A percentile compares a stretch with the other conserved stretches of the same genome.
phyloP scores from a whole-genome alignment of 106 monocot species.

The Dioscorea zingiberensis region DNA sequence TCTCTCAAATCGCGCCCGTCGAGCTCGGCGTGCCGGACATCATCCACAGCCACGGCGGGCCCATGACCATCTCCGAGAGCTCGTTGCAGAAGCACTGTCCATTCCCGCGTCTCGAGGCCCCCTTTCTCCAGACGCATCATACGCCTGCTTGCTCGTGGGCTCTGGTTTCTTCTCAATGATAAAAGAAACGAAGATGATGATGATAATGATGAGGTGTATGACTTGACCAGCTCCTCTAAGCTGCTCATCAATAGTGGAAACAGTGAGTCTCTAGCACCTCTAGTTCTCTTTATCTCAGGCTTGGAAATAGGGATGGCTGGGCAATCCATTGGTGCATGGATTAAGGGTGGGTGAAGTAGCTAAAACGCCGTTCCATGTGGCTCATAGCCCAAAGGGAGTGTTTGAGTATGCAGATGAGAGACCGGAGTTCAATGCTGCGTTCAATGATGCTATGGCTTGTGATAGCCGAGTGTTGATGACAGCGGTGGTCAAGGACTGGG shows the following conservation, averaged over 20 bases:
- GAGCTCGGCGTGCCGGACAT: slow-evolving; percentile 27
- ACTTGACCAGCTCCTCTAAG: neutral
- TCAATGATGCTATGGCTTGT: neutral
- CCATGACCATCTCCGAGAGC: slow-evolving; percentile 12
- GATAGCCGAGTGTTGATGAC: neutral
- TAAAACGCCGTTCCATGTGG: neutral
- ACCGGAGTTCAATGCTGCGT: neutral
- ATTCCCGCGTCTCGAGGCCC: slow-evolving; percentile 1
- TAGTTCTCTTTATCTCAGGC: neutral
- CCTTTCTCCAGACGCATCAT: slow-evolving; percentile 10
- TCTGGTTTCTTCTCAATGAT: slow-evolving; percentile 7
- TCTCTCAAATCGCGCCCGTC: slow-evolving; percentile 26
- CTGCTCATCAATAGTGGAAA: neutral
- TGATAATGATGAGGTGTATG: neutral
- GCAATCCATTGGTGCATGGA: neutral
- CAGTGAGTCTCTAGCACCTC: neutral
- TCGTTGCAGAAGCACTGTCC: neutral
- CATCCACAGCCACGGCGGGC: slow-evolving; percentile 12
- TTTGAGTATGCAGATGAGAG: neutral
- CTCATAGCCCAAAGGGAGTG: neutral
- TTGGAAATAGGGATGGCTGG: neutral
- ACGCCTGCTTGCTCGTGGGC: slow-evolving; percentile 9
- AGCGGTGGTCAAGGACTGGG: neutral
- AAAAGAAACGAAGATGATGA: neutral
- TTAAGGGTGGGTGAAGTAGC: neutral